A percentile compares a stretch with the other conserved stretches of the same genome.
These are phyloP conservation scores for Dentipellis sp. DNA, from an alignment of 768 basidiomycete species.

Conservation along the genomic window DNA sequence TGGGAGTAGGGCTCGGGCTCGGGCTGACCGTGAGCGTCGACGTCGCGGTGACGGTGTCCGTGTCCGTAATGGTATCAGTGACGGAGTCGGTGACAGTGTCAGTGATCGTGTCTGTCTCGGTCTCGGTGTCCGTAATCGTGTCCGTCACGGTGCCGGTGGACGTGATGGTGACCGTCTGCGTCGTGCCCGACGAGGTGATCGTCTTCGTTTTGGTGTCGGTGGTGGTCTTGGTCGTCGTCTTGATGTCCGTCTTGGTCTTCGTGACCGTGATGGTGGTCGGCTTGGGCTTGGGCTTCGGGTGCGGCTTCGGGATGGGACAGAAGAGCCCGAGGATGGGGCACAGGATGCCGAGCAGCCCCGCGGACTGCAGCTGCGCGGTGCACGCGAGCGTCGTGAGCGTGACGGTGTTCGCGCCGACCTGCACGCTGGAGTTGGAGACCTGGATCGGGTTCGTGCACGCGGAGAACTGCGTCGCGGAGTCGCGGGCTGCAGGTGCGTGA, in stretches of 20 bases:
- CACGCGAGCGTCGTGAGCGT: background rate
- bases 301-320: conserved; percentile 1
- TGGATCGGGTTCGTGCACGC: background rate
- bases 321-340: conserved; percentile 10
- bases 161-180: conserved; percentile 5
- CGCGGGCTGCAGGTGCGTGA: background rate
- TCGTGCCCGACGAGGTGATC: background rate
- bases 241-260: background rate
- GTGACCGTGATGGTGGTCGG: background rate
- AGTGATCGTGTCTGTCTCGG: background rate
- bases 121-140: background rate
- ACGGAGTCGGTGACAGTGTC: background rate
- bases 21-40: conserved; percentile 4
- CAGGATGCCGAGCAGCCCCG: background rate
- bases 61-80: conserved; percentile 1
- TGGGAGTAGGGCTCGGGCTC: background rate
- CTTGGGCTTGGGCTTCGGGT: background rate
- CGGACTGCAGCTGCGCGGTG: background rate
- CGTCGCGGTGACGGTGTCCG: conserved; percentile 2
- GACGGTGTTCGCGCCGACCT: background rate
- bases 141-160: background rate
- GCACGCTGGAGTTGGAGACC: background rate
- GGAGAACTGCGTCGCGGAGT: background rate
- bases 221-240: background rate
- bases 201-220: background rate